Percentiles rank a stretch among this genome's conserved stretches.
Evolutionary conservation across 106 monocot species (phyloP).

Genomic region (Dendrobium catenatum): DNA sequence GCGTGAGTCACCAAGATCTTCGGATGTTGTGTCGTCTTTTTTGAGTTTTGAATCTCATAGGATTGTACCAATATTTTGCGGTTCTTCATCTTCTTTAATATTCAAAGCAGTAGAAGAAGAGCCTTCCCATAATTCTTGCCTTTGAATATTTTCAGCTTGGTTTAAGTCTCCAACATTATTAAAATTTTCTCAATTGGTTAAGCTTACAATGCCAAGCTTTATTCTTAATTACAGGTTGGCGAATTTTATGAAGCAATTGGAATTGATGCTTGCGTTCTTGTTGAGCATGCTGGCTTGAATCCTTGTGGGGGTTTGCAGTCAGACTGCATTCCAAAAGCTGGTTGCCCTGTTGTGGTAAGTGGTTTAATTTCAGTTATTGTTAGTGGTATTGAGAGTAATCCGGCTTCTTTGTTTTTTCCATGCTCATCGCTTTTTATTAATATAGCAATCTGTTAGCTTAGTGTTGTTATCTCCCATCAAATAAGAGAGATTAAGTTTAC

Average conservation of each 20-base stretch:
- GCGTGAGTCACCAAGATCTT: too few relatives aligned
- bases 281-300: constrained; percentile 97
- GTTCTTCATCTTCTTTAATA: too few relatives aligned
- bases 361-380: constrained; percentile 4
- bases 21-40: too few relatives aligned
- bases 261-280: constrained; percentile 98
- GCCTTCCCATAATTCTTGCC: too few relatives aligned
- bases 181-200: neutral
- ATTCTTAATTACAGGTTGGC: constrained; percentile 56
- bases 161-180: too few relatives aligned
- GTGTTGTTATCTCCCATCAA: neutral
- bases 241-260: constrained; percentile 99
- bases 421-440: neutral
- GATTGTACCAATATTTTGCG: too few relatives aligned
- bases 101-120: too few relatives aligned
- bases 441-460: neutral
- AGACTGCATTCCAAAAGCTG: constrained; percentile 95
- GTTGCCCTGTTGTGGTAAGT: constrained; percentile 86
- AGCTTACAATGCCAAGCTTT: neutral
- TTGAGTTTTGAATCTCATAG: too few relatives aligned
- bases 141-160: too few relatives aligned
- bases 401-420: neutral
- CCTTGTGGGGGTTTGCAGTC: constrained; percentile 91
- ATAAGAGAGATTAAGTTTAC: neutral
- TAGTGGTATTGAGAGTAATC: neutral